Evolutionary conservation across 371 early-diverging fungal species (phyloP), one percentile per base, ranked within the genome.

Genomic region (Syncephalastrum racemosum): DNA sequence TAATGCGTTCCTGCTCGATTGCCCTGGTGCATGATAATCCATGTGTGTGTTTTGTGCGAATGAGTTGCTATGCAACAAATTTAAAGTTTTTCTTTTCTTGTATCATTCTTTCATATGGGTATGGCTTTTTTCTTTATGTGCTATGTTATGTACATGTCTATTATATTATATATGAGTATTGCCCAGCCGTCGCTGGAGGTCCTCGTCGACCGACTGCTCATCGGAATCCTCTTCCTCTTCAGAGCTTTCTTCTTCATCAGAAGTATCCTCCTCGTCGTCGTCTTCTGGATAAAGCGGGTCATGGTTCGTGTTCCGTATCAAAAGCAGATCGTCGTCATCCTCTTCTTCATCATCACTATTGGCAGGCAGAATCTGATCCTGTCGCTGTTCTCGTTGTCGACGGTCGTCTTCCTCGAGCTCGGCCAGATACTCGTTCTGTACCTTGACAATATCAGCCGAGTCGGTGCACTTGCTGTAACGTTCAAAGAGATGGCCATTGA

Each of bases 381-480:
- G 6, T 56, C 47, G 51, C 63, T 68, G 36, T 59, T 48, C 43
- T 70, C 56, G 46, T 43, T 52, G 71, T 25, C 59, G 56, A 48
- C 73, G 64, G 16, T 64, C 70, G 25, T 84, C 76, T 44, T 79
- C 75, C 50, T 78, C 86, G 36, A 89, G 70, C 68, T 81, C 77
- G 10, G 81, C 79, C 24, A 93, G 67, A 67, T 85, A 96, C 64
- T 89, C 84, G 51, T 90, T 91, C 66, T 98, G 97, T 2, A 83
- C 89, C 47, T 78, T 70, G 27, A 96, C 83, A 1, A 99, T 89
- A 50, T 92, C 93, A 5, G 83, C 70, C 4, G 93, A 88, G 63
- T 90, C 90, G 39, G 79, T 85, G 84, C 99, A 99, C 56, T 85
- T 73, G 0, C 87, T 76, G 71, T 99, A 99, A 47, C 68, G 69